phyloP scores from a whole-genome alignment of 768 basidiomycete species.

The Rhodotorula diobovata region DNA sequence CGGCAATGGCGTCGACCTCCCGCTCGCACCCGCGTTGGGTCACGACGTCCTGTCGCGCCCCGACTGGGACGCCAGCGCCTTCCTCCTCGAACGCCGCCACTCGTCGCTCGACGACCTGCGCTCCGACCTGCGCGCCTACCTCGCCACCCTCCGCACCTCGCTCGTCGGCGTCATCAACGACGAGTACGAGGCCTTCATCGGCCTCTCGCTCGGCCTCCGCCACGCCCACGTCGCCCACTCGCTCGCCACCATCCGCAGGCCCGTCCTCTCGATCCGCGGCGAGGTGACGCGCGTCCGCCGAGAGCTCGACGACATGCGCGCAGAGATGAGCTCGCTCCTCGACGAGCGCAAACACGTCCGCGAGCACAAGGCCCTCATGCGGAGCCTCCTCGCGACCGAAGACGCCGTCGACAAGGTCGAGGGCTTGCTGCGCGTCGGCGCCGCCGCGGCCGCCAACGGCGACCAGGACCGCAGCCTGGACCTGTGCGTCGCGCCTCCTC shows the following conservation, averaged over 20 bases:
- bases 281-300: constrained; percentile 60
- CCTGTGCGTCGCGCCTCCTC: constrained; percentile 4
- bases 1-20: constrained; percentile 18
- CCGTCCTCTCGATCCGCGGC: constrained; percentile 60
- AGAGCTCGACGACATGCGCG: constrained; percentile 63
- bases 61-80: constrained; percentile 72
- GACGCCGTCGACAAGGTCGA: constrained; percentile 87
- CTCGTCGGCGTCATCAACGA: constrained; percentile 93
- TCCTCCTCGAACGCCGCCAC: constrained; percentile 73
- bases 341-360: constrained; percentile 67
- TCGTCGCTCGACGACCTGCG: constrained; percentile 83
- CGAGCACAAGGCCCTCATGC: constrained; percentile 81
- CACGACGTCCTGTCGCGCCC: constrained; percentile 13
- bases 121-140: constrained; percentile 70
- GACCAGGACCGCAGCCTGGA: constrained; percentile 19
- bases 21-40: constrained; percentile 16
- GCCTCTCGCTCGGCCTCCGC: constrained; percentile 82
- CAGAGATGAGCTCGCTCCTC: constrained; percentile 71
- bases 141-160: constrained; percentile 79
- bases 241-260: constrained; percentile 55
- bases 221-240: constrained; percentile 61
- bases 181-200: constrained; percentile 97
- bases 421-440: constrained; percentile 56
- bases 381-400: constrained; percentile 83
- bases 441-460: no score